Conservation (phyloP, 148 eudicot genomes). For the Suaeda aralocaspica region DNA sequence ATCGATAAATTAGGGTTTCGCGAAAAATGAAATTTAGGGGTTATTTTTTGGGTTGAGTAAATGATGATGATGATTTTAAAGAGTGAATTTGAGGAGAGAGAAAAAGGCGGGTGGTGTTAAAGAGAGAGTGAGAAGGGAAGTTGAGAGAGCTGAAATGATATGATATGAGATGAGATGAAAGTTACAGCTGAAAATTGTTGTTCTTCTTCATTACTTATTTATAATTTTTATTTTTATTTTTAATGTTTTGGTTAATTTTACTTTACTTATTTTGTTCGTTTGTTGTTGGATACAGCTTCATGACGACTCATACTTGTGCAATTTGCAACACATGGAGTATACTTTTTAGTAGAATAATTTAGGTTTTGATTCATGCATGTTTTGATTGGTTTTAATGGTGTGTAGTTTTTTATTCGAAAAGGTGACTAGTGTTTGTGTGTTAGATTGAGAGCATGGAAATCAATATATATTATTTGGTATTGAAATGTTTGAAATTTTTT, state of each 20-base stretch:
- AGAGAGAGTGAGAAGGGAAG: conserved; percentile 18
- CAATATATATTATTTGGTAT: too few relatives aligned
- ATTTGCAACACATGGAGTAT: not conserved
- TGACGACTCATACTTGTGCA: not conserved
- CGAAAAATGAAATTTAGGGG: conserved; percentile 1
- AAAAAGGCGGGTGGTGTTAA: conserved; percentile 3
- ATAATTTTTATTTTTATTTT: not conserved
- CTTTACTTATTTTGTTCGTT: not conserved
- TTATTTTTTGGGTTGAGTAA: not conserved
- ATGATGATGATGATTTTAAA: not conserved
- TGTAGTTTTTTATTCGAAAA: too few relatives aligned
- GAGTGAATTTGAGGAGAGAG: not conserved
- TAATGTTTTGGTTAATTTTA: not conserved
- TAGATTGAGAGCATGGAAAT: too few relatives aligned
- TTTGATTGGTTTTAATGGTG: too few relatives aligned
- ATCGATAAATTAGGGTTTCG: conserved; percentile 29
- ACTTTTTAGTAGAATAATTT: not conserved
- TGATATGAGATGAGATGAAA: conserved; percentile 10
- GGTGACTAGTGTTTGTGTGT: too few relatives aligned
- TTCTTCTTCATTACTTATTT: not conserved
- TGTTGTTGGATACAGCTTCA: conserved; percentile 16
- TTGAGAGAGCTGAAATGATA: too few relatives aligned
- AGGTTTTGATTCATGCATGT: too few relatives aligned
- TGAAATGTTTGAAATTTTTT: too few relatives aligned
- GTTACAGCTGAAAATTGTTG: not conserved